These are phyloP conservation scores for Monosporascus sp. DNA, from an alignment of 2,329 filamentous ascomycete genomes.

Conservation along the genomic window DNA sequence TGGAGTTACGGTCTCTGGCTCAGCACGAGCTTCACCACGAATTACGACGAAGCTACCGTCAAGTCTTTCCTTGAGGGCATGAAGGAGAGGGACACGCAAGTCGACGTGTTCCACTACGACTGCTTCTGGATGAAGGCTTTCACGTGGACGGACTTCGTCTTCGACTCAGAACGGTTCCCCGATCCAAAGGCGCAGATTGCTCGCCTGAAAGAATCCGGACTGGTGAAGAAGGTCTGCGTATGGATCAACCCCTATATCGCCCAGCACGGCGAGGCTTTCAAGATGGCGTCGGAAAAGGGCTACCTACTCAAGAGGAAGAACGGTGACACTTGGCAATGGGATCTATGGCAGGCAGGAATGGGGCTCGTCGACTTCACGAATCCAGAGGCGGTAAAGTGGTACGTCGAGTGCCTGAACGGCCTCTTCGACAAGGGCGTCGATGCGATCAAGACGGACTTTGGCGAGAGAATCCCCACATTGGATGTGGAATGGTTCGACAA, in stretches of 20 bases:
- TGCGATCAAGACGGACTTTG: constrained; percentile 71
- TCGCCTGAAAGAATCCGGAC: constrained; percentile 56
- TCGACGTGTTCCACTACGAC: constrained; percentile 72
- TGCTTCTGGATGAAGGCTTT: constrained; percentile 75
- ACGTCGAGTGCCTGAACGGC: constrained; percentile 51
- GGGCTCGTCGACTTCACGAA: constrained; percentile 71
- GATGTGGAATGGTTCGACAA: constrained; percentile 61
- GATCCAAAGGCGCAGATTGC: constrained; percentile 60
- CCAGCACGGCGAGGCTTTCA: constrained; percentile 63
- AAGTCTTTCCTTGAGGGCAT: constrained; percentile 65
- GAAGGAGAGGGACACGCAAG: constrained; percentile 56
- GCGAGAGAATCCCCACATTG: constrained; percentile 62
- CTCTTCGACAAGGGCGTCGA: constrained; percentile 67
- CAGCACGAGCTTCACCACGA: constrained; percentile 70
- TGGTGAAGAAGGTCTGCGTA: constrained; percentile 62
- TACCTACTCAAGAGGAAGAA: constrained; percentile 66
- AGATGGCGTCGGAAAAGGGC: constrained; percentile 57
- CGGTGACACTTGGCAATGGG: constrained; percentile 70
- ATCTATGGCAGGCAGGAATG: constrained; percentile 75
- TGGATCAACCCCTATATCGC: constrained; percentile 75
- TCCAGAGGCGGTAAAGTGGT: constrained; percentile 63
- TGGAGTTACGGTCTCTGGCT: constrained; percentile 78
- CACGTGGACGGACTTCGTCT: constrained; percentile 70
- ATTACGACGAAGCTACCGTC: constrained; percentile 66
- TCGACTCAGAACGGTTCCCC: constrained; percentile 63